phyloP scores from a whole-genome alignment of 2,329 filamentous ascomycete species.

The Microascus cirrosus region DNA sequence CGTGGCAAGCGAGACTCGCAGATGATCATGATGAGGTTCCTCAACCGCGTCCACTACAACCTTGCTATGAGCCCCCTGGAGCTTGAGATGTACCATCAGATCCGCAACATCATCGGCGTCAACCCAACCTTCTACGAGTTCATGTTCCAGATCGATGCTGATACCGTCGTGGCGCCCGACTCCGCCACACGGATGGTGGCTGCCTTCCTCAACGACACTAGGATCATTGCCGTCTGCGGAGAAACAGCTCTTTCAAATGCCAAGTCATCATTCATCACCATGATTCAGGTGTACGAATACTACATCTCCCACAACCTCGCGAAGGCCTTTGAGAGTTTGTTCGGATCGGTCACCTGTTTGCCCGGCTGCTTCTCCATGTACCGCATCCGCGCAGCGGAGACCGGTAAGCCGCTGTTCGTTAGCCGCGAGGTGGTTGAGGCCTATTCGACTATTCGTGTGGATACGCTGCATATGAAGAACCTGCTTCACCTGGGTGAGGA shows the following conservation, averaged over 20 bases:
- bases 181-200: constrained; percentile 87
- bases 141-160: constrained; percentile 90
- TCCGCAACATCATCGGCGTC: constrained; percentile 96
- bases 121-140: constrained; percentile 99
- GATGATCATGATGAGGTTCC: constrained; percentile 96
- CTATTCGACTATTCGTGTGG: constrained; percentile 88
- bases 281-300: constrained; percentile 99
- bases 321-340: constrained; percentile 95
- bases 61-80: constrained; percentile 91
- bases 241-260: constrained; percentile 90
- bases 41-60: constrained; percentile 98
- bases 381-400: constrained; percentile 86
- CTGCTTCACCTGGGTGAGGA: constrained; percentile 92
- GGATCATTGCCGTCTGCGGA: constrained; percentile 87
- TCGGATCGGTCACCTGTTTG: constrained; percentile 93
- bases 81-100: constrained; percentile 97
- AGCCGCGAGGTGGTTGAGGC: constrained; percentile 81
- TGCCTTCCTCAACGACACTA: constrained; percentile 81
- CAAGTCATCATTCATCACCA: constrained; percentile 86
- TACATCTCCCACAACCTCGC: constrained; percentile 96
- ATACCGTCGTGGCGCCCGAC: constrained; percentile 85
- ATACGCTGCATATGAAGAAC: constrained; percentile 98
- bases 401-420: constrained; percentile 91
- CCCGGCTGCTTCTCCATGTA: constrained; percentile 99
- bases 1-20: constrained; percentile 99